Conservation (phyloP, 2,329 filamentous ascomycete genomes). For the Ophiocordyceps camponoti-floridani region DNA sequence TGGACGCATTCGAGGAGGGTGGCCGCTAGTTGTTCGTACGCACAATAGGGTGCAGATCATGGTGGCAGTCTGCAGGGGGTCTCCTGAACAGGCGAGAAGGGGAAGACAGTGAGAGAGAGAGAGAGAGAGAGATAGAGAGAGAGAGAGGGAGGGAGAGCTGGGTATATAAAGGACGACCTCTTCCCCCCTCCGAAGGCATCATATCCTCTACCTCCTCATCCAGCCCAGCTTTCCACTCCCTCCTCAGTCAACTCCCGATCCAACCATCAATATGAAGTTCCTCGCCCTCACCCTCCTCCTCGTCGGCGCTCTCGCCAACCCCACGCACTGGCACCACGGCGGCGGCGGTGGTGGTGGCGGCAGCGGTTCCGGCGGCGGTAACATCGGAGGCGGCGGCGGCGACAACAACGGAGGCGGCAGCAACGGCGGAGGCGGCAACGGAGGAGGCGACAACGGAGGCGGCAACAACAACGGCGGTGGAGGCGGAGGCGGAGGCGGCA, state of each 20-base stretch:
- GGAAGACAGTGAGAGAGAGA: neutral
- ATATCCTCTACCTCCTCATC: neutral
- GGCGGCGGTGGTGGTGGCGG: neutral
- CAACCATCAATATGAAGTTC: neutral
- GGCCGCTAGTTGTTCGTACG: neutral
- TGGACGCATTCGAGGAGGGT: neutral
- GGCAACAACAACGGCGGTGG: neutral
- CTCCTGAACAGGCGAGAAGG: neutral
- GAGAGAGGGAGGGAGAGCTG: neutral
- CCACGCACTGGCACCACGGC: neutral
- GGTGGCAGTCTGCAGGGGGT: neutral
- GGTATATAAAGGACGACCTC: neutral
- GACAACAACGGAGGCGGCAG: neutral
- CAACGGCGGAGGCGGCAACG: neutral
- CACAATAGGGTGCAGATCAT: too few relatives aligned
- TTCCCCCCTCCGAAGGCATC: neutral
- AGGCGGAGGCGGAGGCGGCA: neutral
- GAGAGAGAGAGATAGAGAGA: neutral
- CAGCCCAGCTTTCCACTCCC: neutral
- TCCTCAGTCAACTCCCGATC: neutral
- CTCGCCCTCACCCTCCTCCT: neutral
- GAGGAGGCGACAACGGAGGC: neutral
- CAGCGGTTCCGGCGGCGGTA: neutral
- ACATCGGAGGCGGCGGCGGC: neutral
- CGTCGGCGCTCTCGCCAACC: neutral